Evolutionary conservation across 371 early-diverging fungal genomes (phyloP), one percentile per base, ranked within the genome.

Genomic region (Dichotomocladium elegans): DNA sequence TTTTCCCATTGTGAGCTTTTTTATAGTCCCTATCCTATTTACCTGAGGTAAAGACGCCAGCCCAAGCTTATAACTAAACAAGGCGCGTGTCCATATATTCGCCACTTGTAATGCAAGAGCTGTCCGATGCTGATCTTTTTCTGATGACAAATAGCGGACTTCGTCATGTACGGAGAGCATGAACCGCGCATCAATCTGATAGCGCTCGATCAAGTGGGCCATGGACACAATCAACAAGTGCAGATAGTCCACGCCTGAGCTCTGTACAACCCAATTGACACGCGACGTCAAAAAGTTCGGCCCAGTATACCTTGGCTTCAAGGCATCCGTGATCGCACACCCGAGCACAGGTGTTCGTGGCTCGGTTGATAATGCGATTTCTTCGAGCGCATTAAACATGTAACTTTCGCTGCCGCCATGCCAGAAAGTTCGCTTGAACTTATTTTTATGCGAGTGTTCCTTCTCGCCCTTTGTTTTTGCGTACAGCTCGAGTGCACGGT

Each of bases 191-290:
- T 90, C 61, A 43, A 98, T 92, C 0, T 79, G 52, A 55, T 94
- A 84, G 31, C 85, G 76, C 5, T 83, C 67, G 40, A 90, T 85
- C 51, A 98, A 64, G 60, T 96, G 92, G 22, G 82, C 65, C 93
- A 96, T 93, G 19, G 93, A 84, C 0, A 90, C 90, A 30, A 98
- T 74, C n/a, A 98, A 74, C 53, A 98, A 63, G 64, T 98, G 98
- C 19, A 98, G 68, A 57, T 98, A 98, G 60, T 98, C 98, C n/a
- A 97, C 98, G 21, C 97, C 99, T 1, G 94, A 94, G n/a, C 95
- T 95, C 63, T 98, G 99, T 0, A 98, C 98, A 1, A 90, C 95
- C 99, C 99, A 98, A 65, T 98, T 98, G 47, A 96, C 79, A 7
- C 98, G 80, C 17, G 91, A 92, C 0, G 95, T 93, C 72, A 92